Base-by-base conservation (phyloP, 2,329 filamentous ascomycete genomes). In the Allantophomopsis cytisporea region DNA sequence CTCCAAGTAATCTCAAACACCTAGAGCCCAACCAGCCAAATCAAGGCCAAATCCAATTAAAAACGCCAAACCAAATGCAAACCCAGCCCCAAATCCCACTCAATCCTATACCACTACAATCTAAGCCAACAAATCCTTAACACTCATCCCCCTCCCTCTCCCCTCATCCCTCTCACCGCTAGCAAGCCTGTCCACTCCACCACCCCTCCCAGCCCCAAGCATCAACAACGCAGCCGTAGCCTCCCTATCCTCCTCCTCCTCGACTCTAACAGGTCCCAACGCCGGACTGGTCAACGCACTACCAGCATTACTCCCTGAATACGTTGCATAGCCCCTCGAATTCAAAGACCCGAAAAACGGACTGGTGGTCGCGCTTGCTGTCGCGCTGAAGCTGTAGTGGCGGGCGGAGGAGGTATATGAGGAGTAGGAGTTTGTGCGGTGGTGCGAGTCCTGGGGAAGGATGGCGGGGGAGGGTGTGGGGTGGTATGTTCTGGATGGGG, bases 201-300 rank as follows among this genome's bases (percentile, higher is more conserved):
- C 23, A 28, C 23, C 23, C 32, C 84, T 73, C 55, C 91, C 86
- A 39, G 69, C 76, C 48, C 88, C 93, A 43, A 95, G 64, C 87
- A 94, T 94, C 56, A 94, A 60, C 49, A 94, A 58, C 3, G 87
- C 88, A 11, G 85, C 80, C 7, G 86, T 91, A 1, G 86, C 88
- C 37, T 78, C 73, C 28, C 63, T 61, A 51, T 73, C 52, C 31
- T 51, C 79, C 37, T 78, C 73, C 30, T 63, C 62, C 51, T 73
- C 53, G 28, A 51, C 80, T 45, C 83, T 76, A 4, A 73, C 52
- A 32, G 75, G 72, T 15, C 60, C 53, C 35, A 79, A 55, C 7
- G 67, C 67, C 1, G 74, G 75, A 45, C 73, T 78, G 5, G 77
- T 76, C 43, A 76, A 54, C 1, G 70, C 62, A 37, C 69, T 35